Percentiles rank a stretch among this genome's conserved stretches.
phyloP scores from a whole-genome alignment of 768 basidiomycete species.

The Amanita rubescens region DNA sequence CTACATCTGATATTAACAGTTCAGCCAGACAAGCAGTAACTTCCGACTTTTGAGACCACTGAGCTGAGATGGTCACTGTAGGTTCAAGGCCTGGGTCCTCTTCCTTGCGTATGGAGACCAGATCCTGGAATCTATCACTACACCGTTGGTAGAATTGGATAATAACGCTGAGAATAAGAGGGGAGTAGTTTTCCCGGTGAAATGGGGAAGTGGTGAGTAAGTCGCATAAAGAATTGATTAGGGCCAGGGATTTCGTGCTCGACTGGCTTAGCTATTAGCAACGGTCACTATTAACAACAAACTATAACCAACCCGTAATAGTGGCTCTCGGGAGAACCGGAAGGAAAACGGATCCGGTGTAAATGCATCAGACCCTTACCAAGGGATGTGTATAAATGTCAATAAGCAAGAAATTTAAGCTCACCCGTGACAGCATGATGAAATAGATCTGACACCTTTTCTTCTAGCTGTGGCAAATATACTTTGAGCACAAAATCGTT shows the following conservation, averaged over 20 bases:
- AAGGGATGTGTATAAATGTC: background rate
- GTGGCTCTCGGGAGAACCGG: conserved; percentile 59
- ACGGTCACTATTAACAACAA: background rate
- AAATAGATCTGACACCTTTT: conserved; percentile 83
- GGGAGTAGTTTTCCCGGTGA: conserved; percentile 89
- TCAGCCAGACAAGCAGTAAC: conserved; percentile 68
- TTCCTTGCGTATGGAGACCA: conserved; percentile 39
- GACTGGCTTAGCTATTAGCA: conserved; percentile 38
- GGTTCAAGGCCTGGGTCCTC: conserved; percentile 32
- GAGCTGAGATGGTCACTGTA: conserved; percentile 50
- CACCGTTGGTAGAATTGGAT: conserved; percentile 96
- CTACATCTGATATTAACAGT: conserved; percentile 45
- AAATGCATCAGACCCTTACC: conserved; percentile 76
- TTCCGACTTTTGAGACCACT: conserved; percentile 85
- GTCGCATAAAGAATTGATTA: conserved; percentile 86
- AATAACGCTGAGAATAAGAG: conserved; percentile 89
- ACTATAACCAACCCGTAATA: conserved; percentile 58
- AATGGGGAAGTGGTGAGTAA: conserved; percentile 92
- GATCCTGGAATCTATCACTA: conserved; percentile 76
- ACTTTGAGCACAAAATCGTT: conserved; percentile 92
- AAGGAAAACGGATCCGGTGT: conserved; percentile 68
- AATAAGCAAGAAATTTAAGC: background rate
- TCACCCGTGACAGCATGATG: conserved; percentile 77
- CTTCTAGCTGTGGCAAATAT: conserved; percentile 92
- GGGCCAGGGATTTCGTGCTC: conserved; percentile 74